phyloP scores from a whole-genome alignment of 768 basidiomycete species.

The Tylopilus balloui region DNA sequence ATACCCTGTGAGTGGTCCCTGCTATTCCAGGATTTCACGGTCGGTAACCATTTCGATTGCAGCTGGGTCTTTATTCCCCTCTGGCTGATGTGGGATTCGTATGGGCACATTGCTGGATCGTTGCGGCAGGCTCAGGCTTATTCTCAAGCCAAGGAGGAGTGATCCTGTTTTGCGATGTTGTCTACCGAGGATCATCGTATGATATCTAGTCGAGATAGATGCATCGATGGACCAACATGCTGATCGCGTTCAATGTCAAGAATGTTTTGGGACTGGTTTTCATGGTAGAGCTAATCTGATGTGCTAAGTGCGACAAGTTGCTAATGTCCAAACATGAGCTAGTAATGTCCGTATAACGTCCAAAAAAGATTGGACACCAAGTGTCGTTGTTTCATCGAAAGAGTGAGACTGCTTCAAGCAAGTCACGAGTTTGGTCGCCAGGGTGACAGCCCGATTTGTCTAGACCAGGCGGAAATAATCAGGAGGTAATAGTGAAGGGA shows the following conservation, averaged over 20 bases:
- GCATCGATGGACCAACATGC: too few relatives aligned
- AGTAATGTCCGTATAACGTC: slow-evolving; percentile 16
- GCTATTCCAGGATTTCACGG: neutral
- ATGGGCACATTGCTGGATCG: slow-evolving; percentile 58
- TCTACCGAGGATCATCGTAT: too few relatives aligned
- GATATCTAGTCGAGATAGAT: too few relatives aligned
- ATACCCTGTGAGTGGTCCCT: slow-evolving; percentile 53
- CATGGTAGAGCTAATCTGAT: neutral
- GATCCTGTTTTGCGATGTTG: neutral
- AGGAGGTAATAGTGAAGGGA: slow-evolving; percentile 46
- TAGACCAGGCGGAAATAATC: neutral
- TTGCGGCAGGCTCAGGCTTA: slow-evolving; percentile 41
- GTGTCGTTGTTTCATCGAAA: slow-evolving; percentile 2
- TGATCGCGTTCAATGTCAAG: neutral
- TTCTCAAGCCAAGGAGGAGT: slow-evolving; percentile 37
- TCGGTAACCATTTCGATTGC: slow-evolving; percentile 5
- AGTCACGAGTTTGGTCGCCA: neutral
- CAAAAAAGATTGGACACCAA: slow-evolving; percentile 1
- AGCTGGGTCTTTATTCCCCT: slow-evolving; percentile 82
- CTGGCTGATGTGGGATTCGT: slow-evolving; percentile 76
- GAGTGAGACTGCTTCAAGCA: slow-evolving; percentile 4
- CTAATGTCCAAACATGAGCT: neutral
- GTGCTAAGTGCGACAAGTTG: neutral
- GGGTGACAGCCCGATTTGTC: neutral
- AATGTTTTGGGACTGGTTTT: neutral